A percentile compares a stretch with the other conserved stretches of the same genome.
These are phyloP conservation scores for Naganishia sp. DNA, from an alignment of 1,284 basidiomycete genomes.

Conservation along the genomic window DNA sequence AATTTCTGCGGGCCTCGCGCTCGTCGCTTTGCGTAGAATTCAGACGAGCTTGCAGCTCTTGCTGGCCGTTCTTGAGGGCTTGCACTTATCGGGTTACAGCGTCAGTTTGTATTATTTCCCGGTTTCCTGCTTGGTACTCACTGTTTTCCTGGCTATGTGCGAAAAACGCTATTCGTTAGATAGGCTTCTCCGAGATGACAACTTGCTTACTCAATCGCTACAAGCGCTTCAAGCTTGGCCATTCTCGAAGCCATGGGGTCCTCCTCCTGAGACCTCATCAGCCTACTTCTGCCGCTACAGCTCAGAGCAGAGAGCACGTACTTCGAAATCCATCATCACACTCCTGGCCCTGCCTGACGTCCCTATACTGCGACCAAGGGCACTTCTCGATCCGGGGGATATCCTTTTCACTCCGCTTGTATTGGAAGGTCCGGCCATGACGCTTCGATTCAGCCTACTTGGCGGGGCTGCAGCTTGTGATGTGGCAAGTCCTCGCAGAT, in stretches of 20 bases:
- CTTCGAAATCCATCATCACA: slow-evolving; percentile 26
- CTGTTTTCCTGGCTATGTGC: slow-evolving; percentile 21
- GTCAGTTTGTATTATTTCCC: background rate
- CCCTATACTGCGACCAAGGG: slow-evolving; percentile 38
- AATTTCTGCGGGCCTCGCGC: slow-evolving; percentile 46
- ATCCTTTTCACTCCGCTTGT: slow-evolving; percentile 2
- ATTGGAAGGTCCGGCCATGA: background rate
- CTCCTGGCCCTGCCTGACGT: slow-evolving; percentile 38
- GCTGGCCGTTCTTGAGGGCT: slow-evolving; percentile 35
- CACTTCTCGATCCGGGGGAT: slow-evolving; percentile 19
- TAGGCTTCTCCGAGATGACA: no score
- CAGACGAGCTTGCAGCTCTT: slow-evolving; percentile 44
- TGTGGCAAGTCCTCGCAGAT: slow-evolving; percentile 18
- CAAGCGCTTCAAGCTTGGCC: slow-evolving; percentile 23
- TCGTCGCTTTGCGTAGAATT: slow-evolving; percentile 43
- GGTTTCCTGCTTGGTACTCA: background rate
- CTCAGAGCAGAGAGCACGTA: background rate
- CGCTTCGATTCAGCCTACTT: slow-evolving; percentile 21
- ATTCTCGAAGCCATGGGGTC: slow-evolving; percentile 25
- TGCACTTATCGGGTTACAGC: slow-evolving; percentile 1
- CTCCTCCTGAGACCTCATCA: slow-evolving; percentile 3
- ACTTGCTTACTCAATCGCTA: slow-evolving; percentile 21
- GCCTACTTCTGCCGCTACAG: background rate
- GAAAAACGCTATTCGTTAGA: no score
- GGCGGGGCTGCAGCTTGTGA: slow-evolving; percentile 11